Conservation (phyloP, 495 filamentous ascomycete genomes). For the Margaritispora aquatica region DNA sequence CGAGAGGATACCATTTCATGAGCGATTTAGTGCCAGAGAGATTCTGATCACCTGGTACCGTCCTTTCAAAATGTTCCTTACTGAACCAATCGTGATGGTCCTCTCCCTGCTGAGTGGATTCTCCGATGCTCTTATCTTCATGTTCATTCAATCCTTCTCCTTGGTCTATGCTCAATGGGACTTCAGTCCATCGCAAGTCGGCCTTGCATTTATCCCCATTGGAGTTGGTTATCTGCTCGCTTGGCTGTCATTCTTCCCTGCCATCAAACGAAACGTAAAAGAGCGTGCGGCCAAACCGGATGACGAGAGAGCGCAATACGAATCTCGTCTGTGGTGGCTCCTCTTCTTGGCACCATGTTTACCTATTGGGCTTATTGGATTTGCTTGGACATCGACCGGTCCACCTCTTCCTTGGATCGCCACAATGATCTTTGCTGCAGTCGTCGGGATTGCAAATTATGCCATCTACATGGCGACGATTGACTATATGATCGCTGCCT, state of each 20-base stretch:
- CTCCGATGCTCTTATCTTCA: slow-evolving; percentile 77
- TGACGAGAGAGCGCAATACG: slow-evolving; percentile 54
- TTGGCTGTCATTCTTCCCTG: slow-evolving; percentile 57
- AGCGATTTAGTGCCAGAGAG: slow-evolving; percentile 46
- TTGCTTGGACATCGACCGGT: slow-evolving; percentile 59
- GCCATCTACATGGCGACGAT: slow-evolving; percentile 76
- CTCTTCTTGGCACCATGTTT: slow-evolving; percentile 60
- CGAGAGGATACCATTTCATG: slow-evolving; percentile 46
- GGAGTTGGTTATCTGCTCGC: slow-evolving; percentile 59
- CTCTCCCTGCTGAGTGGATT: slow-evolving; percentile 67
- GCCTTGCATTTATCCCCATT: slow-evolving; percentile 59
- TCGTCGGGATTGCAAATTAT: slow-evolving; percentile 68
- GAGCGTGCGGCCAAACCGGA: slow-evolving; percentile 44
- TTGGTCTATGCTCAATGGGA: slow-evolving; percentile 61
- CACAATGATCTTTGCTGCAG: slow-evolving; percentile 48
- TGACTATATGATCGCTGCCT: slow-evolving; percentile 80
- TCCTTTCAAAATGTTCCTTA: slow-evolving; percentile 73
- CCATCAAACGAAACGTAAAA: slow-evolving; percentile 49
- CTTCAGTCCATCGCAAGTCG: slow-evolving; percentile 48
- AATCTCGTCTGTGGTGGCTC: slow-evolving; percentile 49
- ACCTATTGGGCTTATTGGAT: slow-evolving; percentile 62
- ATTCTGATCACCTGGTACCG: slow-evolving; percentile 58
- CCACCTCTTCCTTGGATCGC: slow-evolving; percentile 59
- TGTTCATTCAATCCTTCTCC: slow-evolving; percentile 62
- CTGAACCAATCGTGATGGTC: slow-evolving; percentile 67